Evolutionary conservation across 306 rosid species (phyloP).

Genomic region (Citrullus amarus): DNA sequence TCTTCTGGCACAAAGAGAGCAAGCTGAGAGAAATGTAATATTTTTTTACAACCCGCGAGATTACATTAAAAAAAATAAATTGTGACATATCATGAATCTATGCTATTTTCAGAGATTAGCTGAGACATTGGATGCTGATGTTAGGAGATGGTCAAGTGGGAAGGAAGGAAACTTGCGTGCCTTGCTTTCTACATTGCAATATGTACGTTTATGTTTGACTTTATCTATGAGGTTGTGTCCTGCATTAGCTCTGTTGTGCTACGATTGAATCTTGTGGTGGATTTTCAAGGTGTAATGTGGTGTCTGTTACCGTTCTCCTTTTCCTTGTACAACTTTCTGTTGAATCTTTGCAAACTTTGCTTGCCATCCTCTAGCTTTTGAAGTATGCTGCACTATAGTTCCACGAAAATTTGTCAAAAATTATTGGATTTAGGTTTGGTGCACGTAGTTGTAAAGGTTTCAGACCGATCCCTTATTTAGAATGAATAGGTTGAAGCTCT

Average conservation of each 20-base stretch:
- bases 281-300: background rate
- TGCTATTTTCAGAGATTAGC: slow-evolving; percentile 73
- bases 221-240: background rate
- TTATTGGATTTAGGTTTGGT: background rate
- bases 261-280: background rate
- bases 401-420: background rate
- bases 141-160: slow-evolving; percentile 95
- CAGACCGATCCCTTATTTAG: background rate
- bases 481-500: background rate
- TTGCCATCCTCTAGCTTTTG: background rate
- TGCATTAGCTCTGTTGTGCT: background rate
- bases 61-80: background rate
- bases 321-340: background rate
- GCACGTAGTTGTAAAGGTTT: background rate
- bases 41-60: background rate
- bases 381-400: background rate
- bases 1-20: slow-evolving; percentile 76
- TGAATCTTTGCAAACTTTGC: background rate
- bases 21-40: slow-evolving; percentile 75
- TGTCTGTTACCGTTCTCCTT: background rate
- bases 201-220: slow-evolving; percentile 44
- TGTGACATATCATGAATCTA: slow-evolving; percentile 14
- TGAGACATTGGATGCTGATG: slow-evolving; percentile 91
- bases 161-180: slow-evolving; percentile 99
- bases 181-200: slow-evolving; percentile 92